These are phyloP conservation scores for Patellifolia procumbens DNA, from an alignment of 179 eudicot species.

Conservation along the genomic window DNA sequence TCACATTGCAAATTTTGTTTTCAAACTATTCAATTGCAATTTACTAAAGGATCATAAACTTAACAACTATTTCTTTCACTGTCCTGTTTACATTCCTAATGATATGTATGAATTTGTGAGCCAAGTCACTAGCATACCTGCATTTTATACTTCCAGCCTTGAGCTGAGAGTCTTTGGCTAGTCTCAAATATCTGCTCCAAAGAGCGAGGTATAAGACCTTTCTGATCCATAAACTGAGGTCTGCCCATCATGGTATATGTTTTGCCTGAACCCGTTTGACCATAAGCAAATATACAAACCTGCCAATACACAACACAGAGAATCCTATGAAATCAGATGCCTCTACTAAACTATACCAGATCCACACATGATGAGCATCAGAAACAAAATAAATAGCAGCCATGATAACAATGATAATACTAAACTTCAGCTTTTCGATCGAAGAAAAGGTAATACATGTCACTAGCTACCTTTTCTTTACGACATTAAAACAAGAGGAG, in stretches of 20 bases:
- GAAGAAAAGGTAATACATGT: no score
- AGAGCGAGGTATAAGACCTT: slow-evolving; percentile 82
- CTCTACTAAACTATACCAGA: not conserved
- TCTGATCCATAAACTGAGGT: slow-evolving; percentile 58
- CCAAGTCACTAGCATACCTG: slow-evolving; percentile 48
- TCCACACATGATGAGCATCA: not conserved
- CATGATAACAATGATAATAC: not conserved
- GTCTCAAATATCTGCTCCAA: slow-evolving; percentile 72
- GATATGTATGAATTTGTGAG: not conserved
- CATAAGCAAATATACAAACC: slow-evolving; percentile 91
- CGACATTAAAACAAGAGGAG: not conserved
- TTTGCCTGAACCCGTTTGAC: slow-evolving; percentile 86
- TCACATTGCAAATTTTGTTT: not conserved
- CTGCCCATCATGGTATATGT: slow-evolving; percentile 87
- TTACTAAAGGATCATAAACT: not conserved
- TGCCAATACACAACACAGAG: slow-evolving; percentile 23
- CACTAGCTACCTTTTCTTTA: no score
- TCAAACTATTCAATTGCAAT: not conserved
- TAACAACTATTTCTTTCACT: not conserved
- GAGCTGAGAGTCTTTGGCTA: slow-evolving; percentile 57
- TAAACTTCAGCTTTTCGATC: not conserved
- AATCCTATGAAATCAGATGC: not conserved
- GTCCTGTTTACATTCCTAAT: not conserved
- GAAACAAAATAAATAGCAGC: not conserved
- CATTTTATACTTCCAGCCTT: slow-evolving; percentile 81